These are phyloP conservation scores for Aspergillus heteromorphus DNA, from an alignment of 495 filamentous ascomycete species.

Conservation along the genomic window DNA sequence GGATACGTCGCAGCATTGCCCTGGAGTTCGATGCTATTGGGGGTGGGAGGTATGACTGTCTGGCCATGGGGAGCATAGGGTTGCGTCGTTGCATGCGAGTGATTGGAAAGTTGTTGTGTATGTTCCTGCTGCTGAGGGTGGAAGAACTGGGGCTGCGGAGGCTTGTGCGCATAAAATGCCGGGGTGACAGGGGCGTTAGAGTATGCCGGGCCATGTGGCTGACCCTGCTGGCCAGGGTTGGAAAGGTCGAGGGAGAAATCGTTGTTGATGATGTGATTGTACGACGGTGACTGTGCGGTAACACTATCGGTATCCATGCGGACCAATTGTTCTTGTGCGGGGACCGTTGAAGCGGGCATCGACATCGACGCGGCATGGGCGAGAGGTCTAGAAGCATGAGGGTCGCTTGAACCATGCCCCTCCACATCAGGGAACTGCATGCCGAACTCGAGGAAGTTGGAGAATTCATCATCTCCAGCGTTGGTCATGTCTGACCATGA, in stretches of 20 bases:
- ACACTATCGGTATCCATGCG: constrained; percentile 25
- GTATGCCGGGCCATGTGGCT: constrained; percentile 28
- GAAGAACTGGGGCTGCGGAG: constrained; percentile 19
- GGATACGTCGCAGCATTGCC: constrained; percentile 60
- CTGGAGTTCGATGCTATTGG: constrained; percentile 87
- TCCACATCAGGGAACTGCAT: constrained; percentile 47
- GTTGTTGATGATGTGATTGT: constrained; percentile 31
- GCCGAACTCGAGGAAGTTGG: constrained; percentile 50
- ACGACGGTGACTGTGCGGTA: constrained; percentile 22
- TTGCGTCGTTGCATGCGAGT: constrained; percentile 36
- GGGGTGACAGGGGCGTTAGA: constrained; percentile 31
- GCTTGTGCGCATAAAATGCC: constrained; percentile 36
- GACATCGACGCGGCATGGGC: constrained; percentile 27
- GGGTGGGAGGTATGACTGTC: constrained; percentile 79
- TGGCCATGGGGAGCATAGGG: constrained; percentile 47
- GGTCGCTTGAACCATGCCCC: constrained; percentile 33
- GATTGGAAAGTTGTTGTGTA: constrained; percentile 39
- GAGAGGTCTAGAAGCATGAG: constrained; percentile 28
- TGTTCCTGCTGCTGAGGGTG: constrained; percentile 34
- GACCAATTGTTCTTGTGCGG: constrained; percentile 21
- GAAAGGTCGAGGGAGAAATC: constrained; percentile 34
- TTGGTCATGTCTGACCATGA: constrained; percentile 38
- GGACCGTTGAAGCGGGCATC: constrained; percentile 27
- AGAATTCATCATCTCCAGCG: constrained; percentile 45
- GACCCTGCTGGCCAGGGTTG: constrained; percentile 17